These are phyloP conservation scores for Paraconiothyrium sp. DNA, from an alignment of 2,329 filamentous ascomycete species.

Conservation along the genomic window DNA sequence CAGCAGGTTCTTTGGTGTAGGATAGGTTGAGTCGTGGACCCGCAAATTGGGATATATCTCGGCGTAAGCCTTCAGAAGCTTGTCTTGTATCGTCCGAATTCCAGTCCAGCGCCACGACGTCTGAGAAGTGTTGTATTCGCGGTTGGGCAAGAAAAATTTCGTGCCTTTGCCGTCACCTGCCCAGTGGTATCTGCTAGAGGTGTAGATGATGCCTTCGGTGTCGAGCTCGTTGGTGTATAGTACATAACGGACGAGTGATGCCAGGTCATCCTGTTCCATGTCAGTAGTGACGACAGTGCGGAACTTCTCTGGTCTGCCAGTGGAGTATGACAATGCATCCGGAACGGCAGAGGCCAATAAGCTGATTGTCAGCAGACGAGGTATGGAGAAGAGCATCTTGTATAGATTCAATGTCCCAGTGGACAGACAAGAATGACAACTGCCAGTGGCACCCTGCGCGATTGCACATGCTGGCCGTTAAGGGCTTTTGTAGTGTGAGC, in stretches of 20 bases:
- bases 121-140: slow-evolving; percentile 26
- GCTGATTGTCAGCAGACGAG: not conserved
- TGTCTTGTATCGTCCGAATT: slow-evolving; percentile 19
- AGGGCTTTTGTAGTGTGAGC: not conserved
- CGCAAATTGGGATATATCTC: slow-evolving; percentile 21
- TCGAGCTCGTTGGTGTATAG: slow-evolving; percentile 25
- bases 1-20: slow-evolving; percentile 17
- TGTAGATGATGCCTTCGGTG: slow-evolving; percentile 23
- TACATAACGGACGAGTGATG: slow-evolving; percentile 23
- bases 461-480: not conserved
- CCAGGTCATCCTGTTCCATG: slow-evolving; percentile 24
- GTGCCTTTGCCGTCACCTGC: slow-evolving; percentile 22
- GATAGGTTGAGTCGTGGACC: slow-evolving; percentile 18
- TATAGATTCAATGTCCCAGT: not conserved
- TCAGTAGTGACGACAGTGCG: slow-evolving; percentile 25
- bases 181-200: slow-evolving; percentile 26
- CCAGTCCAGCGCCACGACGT: slow-evolving; percentile 24
- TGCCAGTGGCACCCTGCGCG: not conserved
- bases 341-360: slow-evolving; percentile 11
- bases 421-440: too few relatives aligned
- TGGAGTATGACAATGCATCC: not conserved
- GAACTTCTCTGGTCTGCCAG: slow-evolving; percentile 7
- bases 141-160: slow-evolving; percentile 19
- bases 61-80: slow-evolving; percentile 20
- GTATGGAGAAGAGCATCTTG: slow-evolving; percentile 6